phyloP scores from a whole-genome alignment of 805 yeast genomes.

The Myxozyma monticola region DNA sequence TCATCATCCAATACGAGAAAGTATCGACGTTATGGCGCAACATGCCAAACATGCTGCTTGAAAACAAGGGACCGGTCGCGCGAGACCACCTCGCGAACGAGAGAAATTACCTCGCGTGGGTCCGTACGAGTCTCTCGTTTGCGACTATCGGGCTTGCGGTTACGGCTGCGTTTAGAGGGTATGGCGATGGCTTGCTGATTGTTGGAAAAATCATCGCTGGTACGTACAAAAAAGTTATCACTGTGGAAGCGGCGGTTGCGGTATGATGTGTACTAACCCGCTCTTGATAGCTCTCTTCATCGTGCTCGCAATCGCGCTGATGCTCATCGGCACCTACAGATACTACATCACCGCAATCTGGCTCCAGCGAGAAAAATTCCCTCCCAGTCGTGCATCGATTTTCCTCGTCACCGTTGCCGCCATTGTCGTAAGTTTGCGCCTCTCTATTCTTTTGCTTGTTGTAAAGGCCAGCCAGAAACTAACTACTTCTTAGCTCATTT shows the following conservation, averaged over 20 bases:
- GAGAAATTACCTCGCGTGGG: conserved; percentile 62
- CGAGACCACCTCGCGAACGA: conserved; percentile 54
- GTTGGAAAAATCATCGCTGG: conserved; percentile 24
- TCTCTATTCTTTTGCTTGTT: no score
- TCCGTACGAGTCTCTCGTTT: conserved; percentile 56
- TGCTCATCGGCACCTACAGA: conserved; percentile 22
- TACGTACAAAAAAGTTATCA: background rate
- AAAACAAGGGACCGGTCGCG: conserved; percentile 32
- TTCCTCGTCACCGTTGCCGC: conserved; percentile 16
- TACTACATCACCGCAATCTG: conserved; percentile 26
- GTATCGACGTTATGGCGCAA: conserved; percentile 10
- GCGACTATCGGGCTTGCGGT: conserved; percentile 59
- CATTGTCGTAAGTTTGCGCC: conserved; percentile 10
- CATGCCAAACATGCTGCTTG: conserved; percentile 27
- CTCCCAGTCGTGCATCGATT: conserved; percentile 25
- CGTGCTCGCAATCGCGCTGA: conserved; percentile 16
- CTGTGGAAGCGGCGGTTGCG: background rate
- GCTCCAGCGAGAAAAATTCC: conserved; percentile 27
- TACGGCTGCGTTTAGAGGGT: conserved; percentile 52
- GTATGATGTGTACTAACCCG: no score
- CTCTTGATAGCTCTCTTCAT: conserved; percentile 13
- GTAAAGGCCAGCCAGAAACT: background rate
- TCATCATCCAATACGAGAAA: conserved; percentile 22
- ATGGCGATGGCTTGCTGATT: conserved; percentile 21
- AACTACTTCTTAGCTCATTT: conserved; percentile 12